Evolutionary conservation across 495 filamentous ascomycete species (phyloP), one percentile per base, ranked within the genome.

Genomic region (Diplogelasinospora grovesii): DNA sequence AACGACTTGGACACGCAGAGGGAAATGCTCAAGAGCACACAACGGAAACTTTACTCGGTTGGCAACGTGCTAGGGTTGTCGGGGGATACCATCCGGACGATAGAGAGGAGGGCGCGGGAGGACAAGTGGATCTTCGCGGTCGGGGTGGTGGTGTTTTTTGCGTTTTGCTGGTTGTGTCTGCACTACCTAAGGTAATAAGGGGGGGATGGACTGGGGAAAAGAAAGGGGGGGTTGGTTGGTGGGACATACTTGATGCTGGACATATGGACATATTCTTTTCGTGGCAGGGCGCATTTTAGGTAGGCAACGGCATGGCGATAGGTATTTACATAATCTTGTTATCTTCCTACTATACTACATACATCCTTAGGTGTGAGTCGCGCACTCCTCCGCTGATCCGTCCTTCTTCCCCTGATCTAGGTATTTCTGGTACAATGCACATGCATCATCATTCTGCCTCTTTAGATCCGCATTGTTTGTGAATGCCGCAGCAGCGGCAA

Each of bases 61-160:
- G 92, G 85, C 5, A 97, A 94, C 54, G 97, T 93, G 21, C 64
- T 98, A 45, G 92, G 92, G 6, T 75, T 98, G 24, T 89, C 83
- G 59, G 89, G 90, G 21, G 93, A 97, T 59, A 98, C 92, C 4
- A 98, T 98, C 41, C 77, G 93, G 10, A 95, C 89, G 86, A 73
- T 98, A 35, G 89, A 97, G 62, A 68, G 92, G 53, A 74, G 92
- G 45, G 89, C 92, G 37, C 83, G 76, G 61, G 81, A 96, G 70
- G 92, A 98, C 53, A 96, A 95, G 65, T 97, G 89, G 90, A 93
- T 98, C 20, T 98, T 98, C 61, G 85, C 84, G 78, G 82, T 60
- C 10, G 88, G 92, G 0, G 86, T 93, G 15, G 60, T 93, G 23
- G 57, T 89, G n/a, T 98, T 98, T 63, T 83, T 97, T 44, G 60